Base-by-base conservation (phyloP, 768 basidiomycete species). In the Leucosporidium scottii region DNA sequence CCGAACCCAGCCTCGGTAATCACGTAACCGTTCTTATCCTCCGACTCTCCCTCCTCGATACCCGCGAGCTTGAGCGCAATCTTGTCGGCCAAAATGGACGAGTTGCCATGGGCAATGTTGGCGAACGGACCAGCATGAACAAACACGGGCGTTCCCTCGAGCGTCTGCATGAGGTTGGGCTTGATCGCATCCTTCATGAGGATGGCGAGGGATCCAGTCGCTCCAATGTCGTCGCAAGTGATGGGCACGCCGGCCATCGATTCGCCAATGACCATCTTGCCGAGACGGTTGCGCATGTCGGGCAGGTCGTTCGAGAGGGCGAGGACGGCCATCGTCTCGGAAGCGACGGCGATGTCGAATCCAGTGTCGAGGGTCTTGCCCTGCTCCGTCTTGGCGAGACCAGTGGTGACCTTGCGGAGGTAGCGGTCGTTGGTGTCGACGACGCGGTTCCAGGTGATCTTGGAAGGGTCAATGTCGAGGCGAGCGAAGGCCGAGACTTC, bases 161-260 rank as follows among this genome's bases (percentile, higher is more conserved):
- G 82, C 4, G 93, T 93, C 79, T 99, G 94, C 94, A 99, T 99
- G 70, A 99, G 80, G 77, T 97, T 99, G 28, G 94, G 94, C 81
- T 98, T 99, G 81, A 99, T 92, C 21, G 96, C 91, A 75, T 99
- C 94, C 81, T 97, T 97, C 87, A 99, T 89, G 70, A 99, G 84
- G 61, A 98, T 93, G 20, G 94, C 90, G 61, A 99, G 85, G 61
- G 94, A 93, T 66, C 93, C 93, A 70, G 91, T 88, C 73, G 89
- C 90, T 72, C 94, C 94, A 61, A 99, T 84, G 77, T 99, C 94
- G 76, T 98, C 94, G 30, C 92, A 92, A 48, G 94, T 99, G 79
- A 99, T 83, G 31, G 93, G 86, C 4, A 92, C 89, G 27, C 94
- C 96, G 27, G 82, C 83, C 78, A 90, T 93, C 81, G 88, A 89